Evolutionary conservation across 1,284 basidiomycete species (phyloP), one percentile per base, ranked within the genome.

Genomic region (Coniophora puteana): DNA sequence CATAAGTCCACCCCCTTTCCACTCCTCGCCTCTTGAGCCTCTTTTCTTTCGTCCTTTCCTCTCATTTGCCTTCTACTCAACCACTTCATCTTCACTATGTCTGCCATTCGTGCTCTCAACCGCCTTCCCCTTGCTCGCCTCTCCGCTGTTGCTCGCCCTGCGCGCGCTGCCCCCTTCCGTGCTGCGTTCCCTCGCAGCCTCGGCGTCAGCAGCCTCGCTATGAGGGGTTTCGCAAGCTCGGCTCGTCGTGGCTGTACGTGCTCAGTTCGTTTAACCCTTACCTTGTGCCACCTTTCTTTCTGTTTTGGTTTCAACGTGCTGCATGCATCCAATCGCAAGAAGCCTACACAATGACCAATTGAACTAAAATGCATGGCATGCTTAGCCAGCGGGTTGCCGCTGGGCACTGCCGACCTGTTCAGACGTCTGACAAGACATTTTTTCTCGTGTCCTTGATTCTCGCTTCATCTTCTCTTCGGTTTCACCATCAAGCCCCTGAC

Each of bases 141-240:
- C 30, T 61, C 69, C 25, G 46, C 54, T 4, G 46, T 64, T 30
- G 53, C 62, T 14, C 66, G 67, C 32, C 49, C 62, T 1, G 55
- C 50, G 26, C 49, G 48, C 46, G 48, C 44, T 44, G 40, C 36
- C 34, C 27, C 51, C 24, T 45, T 58, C 33, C 44, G 59, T 24
- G n/a, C n/a, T n/a, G n/a, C n/a, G n/a, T n/a, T n/a, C n/a, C n/a
- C n/a, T n/a, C n/a, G n/a, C n/a, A n/a, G n/a, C n/a, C n/a, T n/a
- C n/a, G n/a, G n/a, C n/a, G 43, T 50, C 26, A 48, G 50, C 2
- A 43, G 52, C 32, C 43, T 58, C 23, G 61, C 59, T 14, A 53
- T 57, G 29, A 67, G 83, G 37, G 61, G 75, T 25, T 85, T 86
- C 62, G 78, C 80, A 2, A 71, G 67, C 25, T 78, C 80, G 26